Evolutionary conservation across 345 rosid species (phyloP), one percentile per base, ranked within the genome.

Genomic region (Ricinus communis): DNA sequence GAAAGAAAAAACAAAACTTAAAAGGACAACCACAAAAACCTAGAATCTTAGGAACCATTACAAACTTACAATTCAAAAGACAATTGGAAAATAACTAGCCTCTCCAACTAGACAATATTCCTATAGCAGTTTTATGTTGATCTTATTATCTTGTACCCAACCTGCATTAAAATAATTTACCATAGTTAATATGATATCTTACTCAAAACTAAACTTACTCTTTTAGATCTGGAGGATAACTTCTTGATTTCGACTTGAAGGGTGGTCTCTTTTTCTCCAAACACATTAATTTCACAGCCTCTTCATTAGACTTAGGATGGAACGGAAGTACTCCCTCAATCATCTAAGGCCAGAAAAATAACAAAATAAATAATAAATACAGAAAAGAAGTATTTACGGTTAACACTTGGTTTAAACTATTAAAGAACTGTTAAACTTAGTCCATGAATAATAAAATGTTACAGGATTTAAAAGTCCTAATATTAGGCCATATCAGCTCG

Each of bases 301-400:
- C 97, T 80, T 84, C 93, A 22, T 84, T 83, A 10, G 93, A 55
- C 78, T 79, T 92, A 41, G 92, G 90, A 79, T 89, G 84, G 76
- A 92, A 89, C 64, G 93, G 90, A n/a, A 75, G 79, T 15, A 84
- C 83, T 76, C 99, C 99, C 69, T 95, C 97, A 36, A 89, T 82
- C 90, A 92, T 87, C 99, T 95, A 77, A 71, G 71, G 49, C 31
- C 68, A 80, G 15, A 67, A 21, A 51, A 74, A 66, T 54, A 40
- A 47, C 6, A 24, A 59, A 60, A 74, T 25, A 57, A n/a, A 43
- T 43, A 43, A 8, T 33, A 33, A 2, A 71, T 21, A 41, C 43
- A 65, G 52, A 25, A 27, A 51, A 46, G 10, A 52, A 40, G 65
- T 19, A 27, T 41, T 76, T 65, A 74, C 52, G 41, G 24, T 60